phyloP scores from a whole-genome alignment of 257 asterid species.

The Salvia hispanica region DNA sequence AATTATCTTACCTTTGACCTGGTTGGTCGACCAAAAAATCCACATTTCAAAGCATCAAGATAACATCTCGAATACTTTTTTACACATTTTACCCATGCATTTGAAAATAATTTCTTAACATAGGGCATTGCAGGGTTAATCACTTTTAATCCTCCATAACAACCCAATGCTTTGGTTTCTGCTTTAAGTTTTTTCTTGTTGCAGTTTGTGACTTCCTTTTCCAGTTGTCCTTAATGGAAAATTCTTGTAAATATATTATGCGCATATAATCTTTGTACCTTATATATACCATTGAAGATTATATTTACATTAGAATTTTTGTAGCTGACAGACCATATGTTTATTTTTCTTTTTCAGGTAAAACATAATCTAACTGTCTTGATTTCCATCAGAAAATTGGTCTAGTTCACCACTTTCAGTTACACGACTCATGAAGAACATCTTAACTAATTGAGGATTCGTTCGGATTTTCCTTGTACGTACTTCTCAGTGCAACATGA shows the following conservation, averaged over 20 bases:
- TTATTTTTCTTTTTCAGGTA: constrained; percentile 33
- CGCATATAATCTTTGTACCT: too few relatives aligned
- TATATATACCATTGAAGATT: too few relatives aligned
- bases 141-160: neutral
- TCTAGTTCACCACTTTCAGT: constrained; percentile 47
- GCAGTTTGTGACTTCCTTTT: neutral
- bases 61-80: neutral
- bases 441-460: constrained; percentile 52
- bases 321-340: neutral
- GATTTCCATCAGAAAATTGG: constrained; percentile 43
- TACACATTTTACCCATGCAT: too few relatives aligned
- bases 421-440: constrained; percentile 31
- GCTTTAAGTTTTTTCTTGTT: neutral
- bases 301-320: neutral
- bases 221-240: too few relatives aligned
- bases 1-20: neutral
- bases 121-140: neutral
- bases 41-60: neutral
- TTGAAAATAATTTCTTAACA: neutral
- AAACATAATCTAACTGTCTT: constrained; percentile 27
- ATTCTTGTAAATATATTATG: neutral
- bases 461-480: constrained; percentile 56
- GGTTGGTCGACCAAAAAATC: neutral
- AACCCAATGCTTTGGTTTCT: neutral
- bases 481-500: constrained; percentile 81